A percentile compares a stretch with the other conserved stretches of the same genome.
phyloP scores from a whole-genome alignment of 225 moss, liverwort and hornwort genomes.

The Rhytidiadelphus loreus region DNA sequence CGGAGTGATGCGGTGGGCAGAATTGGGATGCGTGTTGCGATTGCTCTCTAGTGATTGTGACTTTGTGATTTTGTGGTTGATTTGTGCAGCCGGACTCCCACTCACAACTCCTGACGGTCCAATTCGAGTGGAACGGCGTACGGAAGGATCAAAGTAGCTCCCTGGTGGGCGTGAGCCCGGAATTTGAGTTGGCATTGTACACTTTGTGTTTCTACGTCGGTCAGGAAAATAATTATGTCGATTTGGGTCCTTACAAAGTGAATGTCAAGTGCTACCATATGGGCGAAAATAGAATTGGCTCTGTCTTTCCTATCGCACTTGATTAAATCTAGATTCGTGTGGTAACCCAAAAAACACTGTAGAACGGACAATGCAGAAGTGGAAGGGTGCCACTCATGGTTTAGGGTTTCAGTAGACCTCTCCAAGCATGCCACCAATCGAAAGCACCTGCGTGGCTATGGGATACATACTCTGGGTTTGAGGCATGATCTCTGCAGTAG shows the following conservation, averaged over 20 bases:
- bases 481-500: background rate
- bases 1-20: background rate
- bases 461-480: background rate
- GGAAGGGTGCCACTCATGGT: background rate
- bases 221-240: conserved; percentile 65
- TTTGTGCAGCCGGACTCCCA: conserved; percentile 70
- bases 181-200: conserved; percentile 91
- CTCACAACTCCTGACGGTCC: conserved; percentile 65
- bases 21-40: background rate
- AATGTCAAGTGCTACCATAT: conserved; percentile 89
- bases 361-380: background rate
- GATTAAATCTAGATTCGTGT: conserved; percentile 8
- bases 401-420: background rate
- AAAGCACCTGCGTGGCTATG: background rate
- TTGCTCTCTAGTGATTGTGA: background rate
- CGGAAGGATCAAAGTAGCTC: conserved; percentile 77
- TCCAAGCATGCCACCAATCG: background rate
- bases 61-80: background rate
- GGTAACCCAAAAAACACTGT: background rate
- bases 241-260: conserved; percentile 69
- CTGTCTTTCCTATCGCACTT: conserved; percentile 81
- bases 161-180: conserved; percentile 91
- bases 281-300: conserved; percentile 70
- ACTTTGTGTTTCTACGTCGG: conserved; percentile 84
- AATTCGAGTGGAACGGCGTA: conserved; percentile 84